Evolutionary conservation across 495 filamentous ascomycete genomes (phyloP), one percentile per base, ranked within the genome.

Genomic region (Cenococcum geophilum): DNA sequence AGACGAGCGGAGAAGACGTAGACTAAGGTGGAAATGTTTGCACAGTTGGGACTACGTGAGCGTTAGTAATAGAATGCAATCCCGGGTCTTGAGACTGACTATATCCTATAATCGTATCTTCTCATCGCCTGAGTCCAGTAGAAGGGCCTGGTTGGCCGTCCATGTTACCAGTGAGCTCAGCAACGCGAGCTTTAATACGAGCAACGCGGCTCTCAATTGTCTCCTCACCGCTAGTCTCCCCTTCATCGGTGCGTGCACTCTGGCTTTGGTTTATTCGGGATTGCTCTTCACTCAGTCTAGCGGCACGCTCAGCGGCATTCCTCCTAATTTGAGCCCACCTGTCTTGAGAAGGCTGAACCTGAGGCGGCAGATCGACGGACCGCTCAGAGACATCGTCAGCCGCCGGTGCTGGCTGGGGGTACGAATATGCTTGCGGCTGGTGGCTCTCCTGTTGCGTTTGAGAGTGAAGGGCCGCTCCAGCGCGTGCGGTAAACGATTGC

Each of bases 161-260:
- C 80, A 89, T 86, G 74, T 86, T 88, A 61, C 88, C 88, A 12
- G 95, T 98, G 68, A 98, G 74, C 74, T 96, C 89, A 49, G 93
- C 93, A 50, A 98, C 95, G 37, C 93, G 83, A 58, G 95, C 95
- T 76, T 97, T 97, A 81, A 98, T 98, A 58, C 95, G 88, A 37
- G 93, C 93, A 60, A 97, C 93, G 58, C 93, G 88, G 42, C 90
- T 89, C 73, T 98, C 93, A 66, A 98, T 97, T 27, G 91, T 96
- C 79, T 98, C 93, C 81, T 98, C 95, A 20, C 88, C 92, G 70
- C 89, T 96, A 20, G 89, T 93, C 61, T 95, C 88, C 21, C 83
- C 89, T 68, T 95, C 91, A 59, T 92, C 86, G 2, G 82, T 83
- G 53, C 80, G 79, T 62, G 76, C 74, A 66, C 77, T 79, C 60